A percentile compares a stretch with the other conserved stretches of the same genome.
phyloP scores from a whole-genome alignment of 495 filamentous ascomycete genomes.

The Penicillium angulare region DNA sequence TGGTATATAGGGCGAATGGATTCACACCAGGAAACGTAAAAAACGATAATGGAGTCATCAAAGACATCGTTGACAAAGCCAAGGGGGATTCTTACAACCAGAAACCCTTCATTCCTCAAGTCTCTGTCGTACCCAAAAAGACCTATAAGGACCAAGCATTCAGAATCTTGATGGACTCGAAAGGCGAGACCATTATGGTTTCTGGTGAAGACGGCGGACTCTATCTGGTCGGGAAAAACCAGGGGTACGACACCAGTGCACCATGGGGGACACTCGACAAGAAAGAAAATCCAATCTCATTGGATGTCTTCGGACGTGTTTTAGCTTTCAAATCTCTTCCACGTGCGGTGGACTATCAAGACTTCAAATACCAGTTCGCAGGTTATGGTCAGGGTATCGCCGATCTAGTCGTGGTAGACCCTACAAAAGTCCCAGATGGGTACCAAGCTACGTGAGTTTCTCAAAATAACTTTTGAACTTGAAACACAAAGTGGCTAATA shows the following conservation, averaged over 20 bases:
- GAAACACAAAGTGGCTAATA: too few species aligned
- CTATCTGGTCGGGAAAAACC: neutral
- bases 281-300: neutral
- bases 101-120: too few species aligned
- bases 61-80: neutral
- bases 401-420: too few species aligned
- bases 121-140: neutral
- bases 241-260: slow-evolving; percentile 1
- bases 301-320: slow-evolving; percentile 4
- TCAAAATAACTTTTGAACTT: too few species aligned
- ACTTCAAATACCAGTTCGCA: too few species aligned
- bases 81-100: too few species aligned
- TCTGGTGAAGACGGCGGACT: neutral
- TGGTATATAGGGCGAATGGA: neutral
- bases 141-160: neutral
- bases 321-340: neutral
- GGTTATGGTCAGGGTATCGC: too few species aligned
- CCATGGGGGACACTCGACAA: neutral
- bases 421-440: too few species aligned
- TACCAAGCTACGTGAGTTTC: too few species aligned
- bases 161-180: neutral
- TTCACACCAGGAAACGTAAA: neutral
- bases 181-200: neutral
- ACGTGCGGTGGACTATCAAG: too few species aligned
- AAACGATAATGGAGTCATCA: neutral